These are phyloP conservation scores for Agrocybe chaxingu DNA, from an alignment of 768 basidiomycete species.

Conservation along the genomic window DNA sequence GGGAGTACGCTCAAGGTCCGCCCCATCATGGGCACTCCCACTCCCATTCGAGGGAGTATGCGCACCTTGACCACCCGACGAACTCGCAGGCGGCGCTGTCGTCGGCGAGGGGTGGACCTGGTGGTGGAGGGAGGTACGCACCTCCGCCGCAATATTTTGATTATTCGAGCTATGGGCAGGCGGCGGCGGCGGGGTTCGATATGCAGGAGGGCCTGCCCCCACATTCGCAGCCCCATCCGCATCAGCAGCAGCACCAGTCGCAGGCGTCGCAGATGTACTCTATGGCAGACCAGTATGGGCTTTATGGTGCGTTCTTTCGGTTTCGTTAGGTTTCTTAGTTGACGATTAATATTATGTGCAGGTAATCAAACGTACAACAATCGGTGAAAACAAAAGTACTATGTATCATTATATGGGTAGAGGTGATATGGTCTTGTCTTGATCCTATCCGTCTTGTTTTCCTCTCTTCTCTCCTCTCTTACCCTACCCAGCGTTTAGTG, in stretches of 20 bases:
- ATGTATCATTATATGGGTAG: background rate
- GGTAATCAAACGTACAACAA: constrained; percentile 19
- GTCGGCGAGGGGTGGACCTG: background rate
- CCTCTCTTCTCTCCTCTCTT: no score
- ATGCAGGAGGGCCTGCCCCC: constrained; percentile 9
- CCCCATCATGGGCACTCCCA: constrained; percentile 8
- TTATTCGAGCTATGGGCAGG: constrained; percentile 48
- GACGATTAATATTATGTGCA: background rate
- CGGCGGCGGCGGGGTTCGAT: constrained; percentile 28
- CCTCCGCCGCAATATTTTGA: constrained; percentile 50
- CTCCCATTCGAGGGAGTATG: constrained; percentile 14
- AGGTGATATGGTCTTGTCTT: background rate
- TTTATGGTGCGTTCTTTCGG: constrained; percentile 18
- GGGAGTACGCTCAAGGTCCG: no score
- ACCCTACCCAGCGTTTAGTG: no score
- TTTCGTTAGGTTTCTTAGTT: background rate
- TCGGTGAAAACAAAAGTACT: constrained; percentile 5
- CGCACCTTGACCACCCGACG: background rate
- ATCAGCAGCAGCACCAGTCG: constrained; percentile 12
- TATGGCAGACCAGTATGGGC: constrained; percentile 19
- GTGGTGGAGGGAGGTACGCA: constrained; percentile 25
- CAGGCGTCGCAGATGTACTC: constrained; percentile 16
- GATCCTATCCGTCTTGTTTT: background rate
- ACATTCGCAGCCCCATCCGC: background rate
- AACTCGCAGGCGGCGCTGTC: background rate